Base-by-base conservation (phyloP, 2,329 filamentous ascomycete genomes). In the Fusarium albidum region DNA sequence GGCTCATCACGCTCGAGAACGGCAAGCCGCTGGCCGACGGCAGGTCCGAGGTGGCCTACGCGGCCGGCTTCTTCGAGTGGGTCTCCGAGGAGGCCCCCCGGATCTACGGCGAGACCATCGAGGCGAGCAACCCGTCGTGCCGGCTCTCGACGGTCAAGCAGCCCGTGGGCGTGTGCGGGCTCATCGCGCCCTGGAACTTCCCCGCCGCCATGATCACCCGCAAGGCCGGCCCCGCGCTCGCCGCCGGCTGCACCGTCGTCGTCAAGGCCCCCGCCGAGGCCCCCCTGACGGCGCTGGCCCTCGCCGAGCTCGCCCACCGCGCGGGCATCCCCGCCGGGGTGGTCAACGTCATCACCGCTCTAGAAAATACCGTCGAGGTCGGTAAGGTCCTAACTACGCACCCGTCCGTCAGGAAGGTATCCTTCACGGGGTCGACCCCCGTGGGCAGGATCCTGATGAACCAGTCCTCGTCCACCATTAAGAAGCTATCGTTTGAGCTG, bases 251-350 rank as follows among this genome's bases (percentile, higher is more conserved):
- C 71, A 90, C 87, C 4, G 83, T 91, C 81, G 92, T 97, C 2
- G 86, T 86, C 59, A 97, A 97, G 75, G 89, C 91, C 29, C 92
- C 93, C 2, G 88, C 89, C 31, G 93, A 96, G 77, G 96, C 93
- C 5, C 93, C 93, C 0, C 92, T 94, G 70, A 96, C 92, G 17
- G 86, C 91, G 2, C 87, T 96, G 39, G 93, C 93, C 3, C 75
- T 96, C 25, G 90, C 90, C 3, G 92, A 96, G 73, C 82, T 96
- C 34, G 90, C 88, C 7, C 83, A 89, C 67, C 87, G 92, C 27
- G 93, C 93, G 12, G 93, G 93, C 21, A 88, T 96, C 29, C 93
- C 93, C 25, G 86, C 87, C 64, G 93, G 93, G 34, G 92, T 96
- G 2, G 84, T 96, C 56, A 96, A 97, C 75, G 79, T 96, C 56